Conservation (phyloP, 306 rosid species). For the Erythrophleum fordii region DNA sequence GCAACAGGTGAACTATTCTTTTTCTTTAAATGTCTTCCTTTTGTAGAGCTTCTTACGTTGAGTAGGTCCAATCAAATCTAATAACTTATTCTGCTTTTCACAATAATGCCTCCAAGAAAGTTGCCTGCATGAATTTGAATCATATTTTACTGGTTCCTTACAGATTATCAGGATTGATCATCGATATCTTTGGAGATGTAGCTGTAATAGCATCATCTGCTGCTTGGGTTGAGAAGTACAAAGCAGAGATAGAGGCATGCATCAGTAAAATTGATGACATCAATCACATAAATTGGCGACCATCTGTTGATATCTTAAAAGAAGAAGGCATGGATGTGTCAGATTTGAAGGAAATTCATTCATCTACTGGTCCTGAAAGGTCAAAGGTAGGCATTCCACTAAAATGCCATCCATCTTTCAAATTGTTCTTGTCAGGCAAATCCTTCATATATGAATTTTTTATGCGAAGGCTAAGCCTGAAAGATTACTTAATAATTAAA, state of each 20-base stretch:
- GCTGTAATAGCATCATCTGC: conserved; percentile 94
- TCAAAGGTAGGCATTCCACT: conserved; percentile 59
- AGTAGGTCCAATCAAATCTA: conserved; percentile 23
- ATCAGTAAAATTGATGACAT: conserved; percentile 54
- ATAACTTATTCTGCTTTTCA: conserved; percentile 28
- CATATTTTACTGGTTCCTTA: conserved; percentile 30
- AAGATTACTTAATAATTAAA: conserved; percentile 12
- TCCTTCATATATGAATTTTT: background rate
- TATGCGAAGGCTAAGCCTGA: conserved; percentile 10
- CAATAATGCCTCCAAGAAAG: too few relatives aligned
- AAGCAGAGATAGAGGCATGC: conserved; percentile 70
- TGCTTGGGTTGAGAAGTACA: conserved; percentile 98
- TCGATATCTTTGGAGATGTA: conserved; percentile 87
- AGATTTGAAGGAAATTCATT: conserved; percentile 52
- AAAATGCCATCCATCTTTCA: conserved; percentile 22
- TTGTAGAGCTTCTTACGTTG: background rate
- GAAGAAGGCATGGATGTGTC: conserved; percentile 84
- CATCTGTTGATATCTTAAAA: conserved; percentile 80
- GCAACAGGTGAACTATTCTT: background rate
- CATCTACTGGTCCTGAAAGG: conserved; percentile 68
- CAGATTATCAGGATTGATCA: conserved; percentile 89
- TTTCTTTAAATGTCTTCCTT: conserved; percentile 32
- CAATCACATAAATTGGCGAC: conserved; percentile 84
- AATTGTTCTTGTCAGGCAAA: background rate
- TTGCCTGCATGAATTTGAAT: conserved; percentile 33